These are phyloP conservation scores for Ophioceras dolichostomum DNA, from an alignment of 2,329 filamentous ascomycete species.

Conservation along the genomic window DNA sequence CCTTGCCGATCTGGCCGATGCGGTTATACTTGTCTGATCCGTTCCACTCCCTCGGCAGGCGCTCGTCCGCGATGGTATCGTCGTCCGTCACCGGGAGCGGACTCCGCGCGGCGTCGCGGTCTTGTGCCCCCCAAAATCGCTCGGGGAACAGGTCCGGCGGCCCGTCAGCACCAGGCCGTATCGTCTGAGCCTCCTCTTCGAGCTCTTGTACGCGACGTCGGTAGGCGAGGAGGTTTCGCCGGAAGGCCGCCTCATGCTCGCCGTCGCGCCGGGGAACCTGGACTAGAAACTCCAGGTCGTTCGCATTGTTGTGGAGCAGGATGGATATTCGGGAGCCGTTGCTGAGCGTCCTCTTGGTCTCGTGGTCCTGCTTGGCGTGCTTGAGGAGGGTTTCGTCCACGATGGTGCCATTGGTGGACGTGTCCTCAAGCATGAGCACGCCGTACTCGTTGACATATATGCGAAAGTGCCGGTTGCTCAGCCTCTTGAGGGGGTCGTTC, in stretches of 20 bases:
- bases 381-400: slow-evolving; percentile 63
- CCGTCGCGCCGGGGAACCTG: slow-evolving; percentile 69
- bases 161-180: slow-evolving; percentile 33
- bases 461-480: slow-evolving; percentile 94
- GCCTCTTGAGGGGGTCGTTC: slow-evolving; percentile 54
- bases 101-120: not conserved
- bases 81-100: slow-evolving; percentile 1
- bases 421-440: slow-evolving; percentile 83
- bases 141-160: slow-evolving; percentile 23
- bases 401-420: slow-evolving; percentile 89
- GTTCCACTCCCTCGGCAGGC: slow-evolving; percentile 56
- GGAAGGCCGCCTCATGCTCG: slow-evolving; percentile 50
- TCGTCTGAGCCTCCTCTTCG: slow-evolving; percentile 27
- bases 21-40: slow-evolving; percentile 80
- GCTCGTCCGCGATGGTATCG: slow-evolving; percentile 16
- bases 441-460: slow-evolving; percentile 83
- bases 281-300: slow-evolving; percentile 70
- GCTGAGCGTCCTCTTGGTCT: slow-evolving; percentile 49
- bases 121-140: not conserved
- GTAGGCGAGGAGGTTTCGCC: slow-evolving; percentile 57
- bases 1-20: slow-evolving; percentile 71
- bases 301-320: slow-evolving; percentile 34
- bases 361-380: slow-evolving; percentile 14
- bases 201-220: slow-evolving; percentile 27
- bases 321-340: slow-evolving; percentile 66